Evolutionary conservation across 176 grass and related monocot species (phyloP).

Genomic region (Puccinellia tenuiflora): DNA sequence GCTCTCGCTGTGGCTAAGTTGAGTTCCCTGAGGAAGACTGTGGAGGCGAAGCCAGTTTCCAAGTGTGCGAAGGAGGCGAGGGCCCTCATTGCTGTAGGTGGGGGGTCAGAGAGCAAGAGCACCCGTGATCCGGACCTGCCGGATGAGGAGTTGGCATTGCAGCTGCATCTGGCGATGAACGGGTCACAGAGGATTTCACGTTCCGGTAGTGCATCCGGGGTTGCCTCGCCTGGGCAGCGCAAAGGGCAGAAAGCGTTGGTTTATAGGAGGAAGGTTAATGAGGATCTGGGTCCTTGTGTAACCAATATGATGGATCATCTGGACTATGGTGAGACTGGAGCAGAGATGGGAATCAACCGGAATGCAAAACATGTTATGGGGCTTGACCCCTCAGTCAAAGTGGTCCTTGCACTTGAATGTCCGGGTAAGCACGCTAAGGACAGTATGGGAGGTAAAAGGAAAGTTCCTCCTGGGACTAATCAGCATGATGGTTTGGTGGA

Average conservation of each 20-base stretch:
- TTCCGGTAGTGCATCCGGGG: conserved; percentile 11
- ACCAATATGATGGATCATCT: conserved; percentile 48
- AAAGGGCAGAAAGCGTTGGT: conserved; percentile 10
- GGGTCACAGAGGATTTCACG: conserved; percentile 65
- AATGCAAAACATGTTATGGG: neutral
- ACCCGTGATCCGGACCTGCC: neutral
- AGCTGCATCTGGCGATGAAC: conserved; percentile 68
- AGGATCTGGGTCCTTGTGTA: conserved; percentile 29
- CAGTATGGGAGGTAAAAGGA: conserved; percentile 19
- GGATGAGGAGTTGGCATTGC: conserved; percentile 52
- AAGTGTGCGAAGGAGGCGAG: conserved; percentile 13
- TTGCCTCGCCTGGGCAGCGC: neutral
- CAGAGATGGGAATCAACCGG: neutral
- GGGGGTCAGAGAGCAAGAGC: neutral
- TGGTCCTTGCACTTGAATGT: conserved; percentile 38
- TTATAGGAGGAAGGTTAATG: neutral
- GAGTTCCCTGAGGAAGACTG: conserved; percentile 14
- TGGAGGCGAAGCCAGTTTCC: neutral
- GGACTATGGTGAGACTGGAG: conserved; percentile 3
- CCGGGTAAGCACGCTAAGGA: neutral
- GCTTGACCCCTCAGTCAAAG: neutral
- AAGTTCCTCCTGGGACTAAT: conserved; percentile 2
- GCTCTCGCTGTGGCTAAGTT: neutral
- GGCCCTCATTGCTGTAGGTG: neutral
- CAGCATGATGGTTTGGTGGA: conserved; percentile 14